These are phyloP conservation scores for Coffea eugenioides DNA, from an alignment of 257 asterid genomes.

Conservation along the genomic window DNA sequence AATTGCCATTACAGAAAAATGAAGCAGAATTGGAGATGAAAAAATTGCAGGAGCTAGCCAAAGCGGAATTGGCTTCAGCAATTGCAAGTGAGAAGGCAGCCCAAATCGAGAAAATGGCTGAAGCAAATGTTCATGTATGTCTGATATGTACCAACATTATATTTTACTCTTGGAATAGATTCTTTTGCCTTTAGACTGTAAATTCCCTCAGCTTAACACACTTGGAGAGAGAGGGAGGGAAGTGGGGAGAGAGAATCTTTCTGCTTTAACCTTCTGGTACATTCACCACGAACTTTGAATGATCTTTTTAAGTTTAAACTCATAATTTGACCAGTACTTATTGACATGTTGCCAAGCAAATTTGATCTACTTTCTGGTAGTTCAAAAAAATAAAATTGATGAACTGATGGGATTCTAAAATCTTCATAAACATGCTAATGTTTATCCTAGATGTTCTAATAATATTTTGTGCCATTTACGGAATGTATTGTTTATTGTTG, in stretches of 20 bases:
- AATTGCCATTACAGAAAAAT: conserved; percentile 56
- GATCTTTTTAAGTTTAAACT: not conserved
- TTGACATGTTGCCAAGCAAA: not conserved
- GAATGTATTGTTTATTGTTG: not conserved
- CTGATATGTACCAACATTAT: not conserved
- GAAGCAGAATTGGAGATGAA: conserved; percentile 65
- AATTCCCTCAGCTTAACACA: not conserved
- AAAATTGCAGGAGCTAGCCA: conserved; percentile 63
- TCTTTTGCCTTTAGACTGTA: not conserved
- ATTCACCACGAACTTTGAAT: not conserved
- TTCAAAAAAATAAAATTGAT: not conserved
- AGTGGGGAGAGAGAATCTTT: not conserved
- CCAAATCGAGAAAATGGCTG: conserved; percentile 96
- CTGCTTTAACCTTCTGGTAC: not conserved
- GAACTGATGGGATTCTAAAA: not conserved
- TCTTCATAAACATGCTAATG: not conserved
- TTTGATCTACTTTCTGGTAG: not conserved
- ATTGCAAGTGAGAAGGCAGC: conserved; percentile 93
- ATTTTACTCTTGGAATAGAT: not conserved
- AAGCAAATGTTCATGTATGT: conserved; percentile 86
- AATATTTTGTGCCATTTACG: not conserved
- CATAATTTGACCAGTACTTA: not conserved
- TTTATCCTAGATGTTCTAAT: no score
- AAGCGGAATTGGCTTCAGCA: conserved; percentile 87
- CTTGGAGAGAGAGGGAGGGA: no score